Conservation (phyloP, 768 basidiomycete species). For the Royoungia palumana region DNA sequence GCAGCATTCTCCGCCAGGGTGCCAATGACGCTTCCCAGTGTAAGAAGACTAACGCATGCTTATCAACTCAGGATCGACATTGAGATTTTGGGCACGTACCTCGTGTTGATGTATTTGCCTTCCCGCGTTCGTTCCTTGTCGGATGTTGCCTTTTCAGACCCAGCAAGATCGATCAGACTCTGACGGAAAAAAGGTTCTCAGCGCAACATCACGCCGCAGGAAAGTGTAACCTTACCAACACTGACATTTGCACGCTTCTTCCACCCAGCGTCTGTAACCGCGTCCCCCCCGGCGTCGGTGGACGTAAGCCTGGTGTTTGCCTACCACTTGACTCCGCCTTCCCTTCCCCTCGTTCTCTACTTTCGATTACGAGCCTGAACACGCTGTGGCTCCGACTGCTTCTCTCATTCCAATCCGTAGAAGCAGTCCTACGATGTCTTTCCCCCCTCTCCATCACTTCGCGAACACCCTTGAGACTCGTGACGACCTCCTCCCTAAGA, state of each 20-base stretch:
- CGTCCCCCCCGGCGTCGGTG: constrained; percentile 56
- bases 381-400: constrained; percentile 94
- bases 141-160: constrained; percentile 93
- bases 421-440: constrained; percentile 82
- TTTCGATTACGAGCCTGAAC: constrained; percentile 90
- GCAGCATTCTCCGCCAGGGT: constrained; percentile 88
- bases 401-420: constrained; percentile 98
- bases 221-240: constrained; percentile 45
- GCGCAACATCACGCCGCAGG: not conserved
- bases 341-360: constrained; percentile 64
- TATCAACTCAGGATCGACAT: not conserved
- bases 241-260: constrained; percentile 73
- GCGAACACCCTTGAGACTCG: constrained; percentile 78
- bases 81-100: constrained; percentile 35
- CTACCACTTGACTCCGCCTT: constrained; percentile 36
- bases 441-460: constrained; percentile 86
- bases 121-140: constrained; percentile 96
- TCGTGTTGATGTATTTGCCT: constrained; percentile 95
- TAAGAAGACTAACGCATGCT: constrained; percentile 64
- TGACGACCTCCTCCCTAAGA: constrained; percentile 90
- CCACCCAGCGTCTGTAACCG: constrained; percentile 75
- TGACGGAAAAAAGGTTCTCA: constrained; percentile 29
- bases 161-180: constrained; percentile 95
- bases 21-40: constrained; percentile 88
- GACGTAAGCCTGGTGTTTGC: constrained; percentile 52